A percentile compares a stretch with the other conserved stretches of the same genome.
These are phyloP conservation scores for Symbiotaphrina buchneri DNA, from an alignment of 495 filamentous ascomycete genomes.

Conservation along the genomic window DNA sequence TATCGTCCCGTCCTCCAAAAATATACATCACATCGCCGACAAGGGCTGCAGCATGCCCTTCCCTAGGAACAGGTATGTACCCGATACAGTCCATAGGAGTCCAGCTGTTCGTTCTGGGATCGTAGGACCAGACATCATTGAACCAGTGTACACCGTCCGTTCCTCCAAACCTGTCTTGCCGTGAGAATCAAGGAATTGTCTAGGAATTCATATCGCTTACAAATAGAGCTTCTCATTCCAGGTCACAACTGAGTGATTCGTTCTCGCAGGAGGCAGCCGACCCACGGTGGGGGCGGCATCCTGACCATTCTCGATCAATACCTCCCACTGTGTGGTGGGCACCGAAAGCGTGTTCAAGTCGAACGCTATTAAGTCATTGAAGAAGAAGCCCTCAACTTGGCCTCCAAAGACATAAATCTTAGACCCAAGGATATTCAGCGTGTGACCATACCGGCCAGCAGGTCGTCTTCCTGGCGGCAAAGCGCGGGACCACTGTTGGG, in stretches of 20 bases:
- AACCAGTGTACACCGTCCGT: constrained; percentile 92
- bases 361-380: constrained; percentile 95
- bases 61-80: constrained; percentile 79
- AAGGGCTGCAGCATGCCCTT: constrained; percentile 84
- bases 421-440: constrained; percentile 84
- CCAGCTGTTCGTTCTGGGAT: constrained; percentile 66
- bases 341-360: constrained; percentile 85
- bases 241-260: constrained; percentile 86
- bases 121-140: constrained; percentile 96
- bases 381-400: constrained; percentile 91
- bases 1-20: constrained; percentile 90
- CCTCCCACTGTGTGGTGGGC: constrained; percentile 78
- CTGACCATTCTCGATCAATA: constrained; percentile 57
- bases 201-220: constrained; percentile 36
- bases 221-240: constrained; percentile 84
- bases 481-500: constrained; percentile 91
- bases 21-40: constrained; percentile 98
- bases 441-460: constrained; percentile 85
- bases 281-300: constrained; percentile 34
- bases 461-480: constrained; percentile 66
- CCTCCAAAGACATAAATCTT: constrained; percentile 96
- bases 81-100: constrained; percentile 82
- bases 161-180: constrained; percentile 59
- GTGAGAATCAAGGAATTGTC: background rate
- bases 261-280: constrained; percentile 71